A percentile compares a stretch with the other conserved stretches of the same genome.
These are phyloP conservation scores for Cardamine resedifolia DNA, from an alignment of 345 rosid species.

Conservation along the genomic window DNA sequence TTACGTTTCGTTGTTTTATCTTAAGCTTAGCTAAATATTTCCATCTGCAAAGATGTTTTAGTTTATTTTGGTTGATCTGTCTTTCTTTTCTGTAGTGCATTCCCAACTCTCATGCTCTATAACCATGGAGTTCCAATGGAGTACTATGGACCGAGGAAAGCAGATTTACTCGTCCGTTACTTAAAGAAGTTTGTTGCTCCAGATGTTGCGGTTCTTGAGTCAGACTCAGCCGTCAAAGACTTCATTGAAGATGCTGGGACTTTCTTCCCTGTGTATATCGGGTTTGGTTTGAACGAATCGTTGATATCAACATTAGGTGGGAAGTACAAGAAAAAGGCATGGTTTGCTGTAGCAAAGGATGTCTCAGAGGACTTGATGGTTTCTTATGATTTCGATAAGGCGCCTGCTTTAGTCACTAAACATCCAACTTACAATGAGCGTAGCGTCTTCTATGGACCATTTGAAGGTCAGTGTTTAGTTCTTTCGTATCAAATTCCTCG, in stretches of 20 bases:
- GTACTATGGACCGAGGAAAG: conserved; percentile 86
- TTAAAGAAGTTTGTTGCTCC: conserved; percentile 92
- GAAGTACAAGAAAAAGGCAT: conserved; percentile 89
- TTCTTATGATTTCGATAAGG: conserved; percentile 69
- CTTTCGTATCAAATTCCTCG: background rate
- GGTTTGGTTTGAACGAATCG: conserved; percentile 73
- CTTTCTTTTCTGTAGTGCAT: conserved; percentile 53
- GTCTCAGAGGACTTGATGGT: conserved; percentile 78
- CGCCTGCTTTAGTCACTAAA: conserved; percentile 67
- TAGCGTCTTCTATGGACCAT: conserved; percentile 80
- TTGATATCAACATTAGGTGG: conserved; percentile 48
- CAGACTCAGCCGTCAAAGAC: conserved; percentile 59
- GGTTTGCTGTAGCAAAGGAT: conserved; percentile 84
- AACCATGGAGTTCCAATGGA: conserved; percentile 80
- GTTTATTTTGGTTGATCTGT: background rate
- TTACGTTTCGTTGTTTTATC: background rate
- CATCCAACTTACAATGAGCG: conserved; percentile 69
- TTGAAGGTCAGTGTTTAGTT: conserved; percentile 62
- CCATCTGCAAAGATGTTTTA: background rate
- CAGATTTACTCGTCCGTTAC: conserved; percentile 75
- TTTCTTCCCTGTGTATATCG: conserved; percentile 71
- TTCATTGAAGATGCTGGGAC: conserved; percentile 72
- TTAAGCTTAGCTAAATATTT: background rate
- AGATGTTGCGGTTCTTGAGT: conserved; percentile 71
- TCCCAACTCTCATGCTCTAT: conserved; percentile 79